These are phyloP conservation scores for Wickerhamiella kazuoi DNA, from an alignment of 805 yeast species.

Conservation along the genomic window DNA sequence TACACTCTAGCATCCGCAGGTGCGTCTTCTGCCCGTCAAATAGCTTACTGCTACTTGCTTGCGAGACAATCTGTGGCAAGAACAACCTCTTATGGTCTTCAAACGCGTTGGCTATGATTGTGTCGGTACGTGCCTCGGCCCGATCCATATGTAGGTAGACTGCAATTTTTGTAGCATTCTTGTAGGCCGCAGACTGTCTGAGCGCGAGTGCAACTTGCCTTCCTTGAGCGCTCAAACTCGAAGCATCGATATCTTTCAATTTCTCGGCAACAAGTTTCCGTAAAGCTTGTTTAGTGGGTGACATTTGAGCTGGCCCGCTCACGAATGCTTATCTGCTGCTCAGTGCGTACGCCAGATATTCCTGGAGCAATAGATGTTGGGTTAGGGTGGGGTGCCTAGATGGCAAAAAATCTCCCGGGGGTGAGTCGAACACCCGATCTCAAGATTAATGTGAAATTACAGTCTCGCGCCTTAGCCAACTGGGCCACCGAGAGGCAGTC, in stretches of 20 bases:
- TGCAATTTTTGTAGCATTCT: conserved; percentile 34
- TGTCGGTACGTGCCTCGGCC: conserved; percentile 47
- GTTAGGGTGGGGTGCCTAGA: no score
- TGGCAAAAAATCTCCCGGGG: conserved; percentile 19
- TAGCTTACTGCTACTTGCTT: conserved; percentile 26
- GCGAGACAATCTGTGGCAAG: conserved; percentile 32
- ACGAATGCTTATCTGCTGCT: no score
- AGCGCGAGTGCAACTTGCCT: conserved; percentile 5
- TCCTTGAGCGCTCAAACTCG: background rate
- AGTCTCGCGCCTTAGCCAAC: conserved; percentile 24
- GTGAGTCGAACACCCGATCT: conserved; percentile 23
- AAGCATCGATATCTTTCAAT: background rate
- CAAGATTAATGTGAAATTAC: conserved; percentile 20
- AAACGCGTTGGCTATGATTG: conserved; percentile 37
- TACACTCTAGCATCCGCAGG: conserved; percentile 41
- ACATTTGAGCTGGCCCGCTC: no score
- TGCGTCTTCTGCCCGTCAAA: conserved; percentile 21
- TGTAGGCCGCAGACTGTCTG: conserved; percentile 24
- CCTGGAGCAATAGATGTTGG: no score
- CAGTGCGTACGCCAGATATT: no score
- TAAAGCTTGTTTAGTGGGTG: background rate
- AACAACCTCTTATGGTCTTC: conserved; percentile 26
- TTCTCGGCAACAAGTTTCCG: background rate
- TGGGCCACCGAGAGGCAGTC: conserved; percentile 20
- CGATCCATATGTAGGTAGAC: conserved; percentile 62